These are phyloP conservation scores for Aspergillus pseudonomiae DNA, from an alignment of 2,329 filamentous ascomycete species.

Conservation along the genomic window DNA sequence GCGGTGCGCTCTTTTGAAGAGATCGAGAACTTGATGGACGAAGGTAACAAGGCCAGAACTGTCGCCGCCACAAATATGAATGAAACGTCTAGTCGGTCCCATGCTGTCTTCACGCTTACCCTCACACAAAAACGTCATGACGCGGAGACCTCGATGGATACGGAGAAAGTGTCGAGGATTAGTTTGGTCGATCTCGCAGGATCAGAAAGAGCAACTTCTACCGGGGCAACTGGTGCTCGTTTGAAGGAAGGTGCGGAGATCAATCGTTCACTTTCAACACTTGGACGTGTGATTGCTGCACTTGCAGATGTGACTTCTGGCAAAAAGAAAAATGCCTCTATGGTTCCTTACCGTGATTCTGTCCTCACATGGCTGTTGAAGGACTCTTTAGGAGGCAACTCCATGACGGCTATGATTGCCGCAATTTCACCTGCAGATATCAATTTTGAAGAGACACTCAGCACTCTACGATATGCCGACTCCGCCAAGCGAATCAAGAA, in stretches of 20 bases:
- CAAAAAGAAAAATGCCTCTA: conserved; percentile 72
- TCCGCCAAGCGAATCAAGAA: conserved; percentile 99
- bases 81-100: conserved; percentile 96
- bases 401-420: conserved; percentile 99
- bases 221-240: conserved; percentile 90
- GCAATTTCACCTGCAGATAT: conserved; percentile 98
- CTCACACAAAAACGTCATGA: conserved; percentile 93
- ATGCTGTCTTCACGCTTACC: conserved; percentile 96
- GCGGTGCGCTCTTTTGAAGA: conserved; percentile 91
- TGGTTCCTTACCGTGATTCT: conserved; percentile 96
- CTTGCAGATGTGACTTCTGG: conserved; percentile 86
- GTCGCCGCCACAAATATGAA: conserved; percentile 99
- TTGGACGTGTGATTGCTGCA: conserved; percentile 95
- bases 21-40: conserved; percentile 98
- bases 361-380: conserved; percentile 96
- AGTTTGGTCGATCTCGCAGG: conserved; percentile 96
- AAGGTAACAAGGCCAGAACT: conserved; percentile 97
- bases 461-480: conserved; percentile 93
- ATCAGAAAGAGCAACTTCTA: conserved; percentile 95
- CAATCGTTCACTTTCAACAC: conserved; percentile 92
- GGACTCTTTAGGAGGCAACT: conserved; percentile 95
- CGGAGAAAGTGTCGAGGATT: conserved; percentile 97
- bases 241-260: conserved; percentile 98
- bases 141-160: conserved; percentile 90
- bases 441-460: conserved; percentile 97